A percentile compares a stretch with the other conserved stretches of the same genome.
Evolutionary conservation across 768 basidiomycete species (phyloP).

Genomic region (Russula virescens): DNA sequence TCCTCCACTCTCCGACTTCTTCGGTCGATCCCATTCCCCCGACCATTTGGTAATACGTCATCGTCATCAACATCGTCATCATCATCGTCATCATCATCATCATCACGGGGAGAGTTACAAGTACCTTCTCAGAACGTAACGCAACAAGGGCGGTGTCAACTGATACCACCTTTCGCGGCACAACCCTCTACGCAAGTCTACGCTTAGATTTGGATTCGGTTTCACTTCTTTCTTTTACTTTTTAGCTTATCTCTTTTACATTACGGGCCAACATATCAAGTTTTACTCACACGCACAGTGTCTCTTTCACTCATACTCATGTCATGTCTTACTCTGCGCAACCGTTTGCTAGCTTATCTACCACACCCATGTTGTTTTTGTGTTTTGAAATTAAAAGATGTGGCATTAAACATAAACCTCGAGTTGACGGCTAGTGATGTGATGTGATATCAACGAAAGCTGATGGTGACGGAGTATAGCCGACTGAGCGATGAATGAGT

Average conservation of each 20-base stretch:
- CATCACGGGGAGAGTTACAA: conserved; percentile 9
- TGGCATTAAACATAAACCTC: too few relatives aligned
- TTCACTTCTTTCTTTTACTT: not conserved
- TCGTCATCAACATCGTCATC: conserved; percentile 3
- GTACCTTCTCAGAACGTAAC: conserved; percentile 1
- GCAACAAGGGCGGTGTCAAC: conserved; percentile 14
- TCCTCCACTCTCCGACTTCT: conserved; percentile 21
- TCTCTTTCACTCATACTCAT: not conserved
- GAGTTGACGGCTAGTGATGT: too few relatives aligned
- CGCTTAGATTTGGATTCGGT: conserved; percentile 13
- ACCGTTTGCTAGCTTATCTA: not conserved
- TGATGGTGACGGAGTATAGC: too few relatives aligned
- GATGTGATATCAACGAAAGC: too few relatives aligned
- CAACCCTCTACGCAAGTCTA: conserved; percentile 17
- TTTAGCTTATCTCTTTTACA: not conserved
- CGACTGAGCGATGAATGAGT: too few relatives aligned
- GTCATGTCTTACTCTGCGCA: not conserved
- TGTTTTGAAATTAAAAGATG: not conserved
- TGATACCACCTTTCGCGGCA: conserved; percentile 19
- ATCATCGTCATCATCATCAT: conserved; percentile 3
- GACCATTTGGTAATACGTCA: conserved; percentile 5
- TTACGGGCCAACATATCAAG: not conserved
- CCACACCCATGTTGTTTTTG: not conserved
- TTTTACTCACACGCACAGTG: not conserved
- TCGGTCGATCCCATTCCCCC: conserved; percentile 20